Evolutionary conservation across 2,329 filamentous ascomycete species (phyloP).

Genomic region (Apiospora hydei): DNA sequence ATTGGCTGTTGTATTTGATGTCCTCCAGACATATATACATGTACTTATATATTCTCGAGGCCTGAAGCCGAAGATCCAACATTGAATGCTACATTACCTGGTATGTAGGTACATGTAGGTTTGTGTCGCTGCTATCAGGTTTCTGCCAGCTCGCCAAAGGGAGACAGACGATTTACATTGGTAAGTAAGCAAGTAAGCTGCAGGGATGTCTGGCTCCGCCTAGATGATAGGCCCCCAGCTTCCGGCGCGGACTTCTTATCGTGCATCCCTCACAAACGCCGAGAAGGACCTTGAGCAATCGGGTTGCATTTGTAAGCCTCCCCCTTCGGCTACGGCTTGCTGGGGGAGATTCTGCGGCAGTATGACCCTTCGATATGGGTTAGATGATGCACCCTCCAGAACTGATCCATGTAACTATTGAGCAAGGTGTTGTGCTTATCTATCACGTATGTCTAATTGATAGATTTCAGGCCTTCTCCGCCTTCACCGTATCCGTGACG

Average conservation of each 20-base stretch:
- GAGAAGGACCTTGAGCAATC: not conserved
- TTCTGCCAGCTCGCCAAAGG: not conserved
- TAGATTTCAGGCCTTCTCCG: not conserved
- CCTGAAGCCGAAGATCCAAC: not conserved
- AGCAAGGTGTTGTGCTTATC: not conserved
- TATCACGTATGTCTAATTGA: conserved; percentile 6
- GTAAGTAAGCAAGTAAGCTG: too few relatives aligned
- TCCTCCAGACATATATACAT: too few relatives aligned
- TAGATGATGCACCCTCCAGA: not conserved
- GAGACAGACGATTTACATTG: not conserved
- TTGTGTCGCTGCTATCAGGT: not conserved
- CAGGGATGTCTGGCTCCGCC: not conserved
- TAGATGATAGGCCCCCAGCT: conserved; percentile 2
- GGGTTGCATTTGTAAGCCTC: conserved; percentile 14
- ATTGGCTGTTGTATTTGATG: too few relatives aligned
- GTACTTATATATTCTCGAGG: too few relatives aligned
- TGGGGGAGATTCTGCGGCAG: not conserved
- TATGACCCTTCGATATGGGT: conserved; percentile 11
- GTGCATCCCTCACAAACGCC: not conserved
- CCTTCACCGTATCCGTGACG: conserved; percentile 11
- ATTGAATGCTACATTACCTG: too few relatives aligned
- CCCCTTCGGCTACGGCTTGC: not conserved
- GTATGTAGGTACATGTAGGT: too few relatives aligned
- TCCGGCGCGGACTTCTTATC: not conserved
- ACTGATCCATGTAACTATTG: not conserved